Base-by-base conservation (phyloP, 306 rosid genomes). In the Mimosa bimucronata region DNA sequence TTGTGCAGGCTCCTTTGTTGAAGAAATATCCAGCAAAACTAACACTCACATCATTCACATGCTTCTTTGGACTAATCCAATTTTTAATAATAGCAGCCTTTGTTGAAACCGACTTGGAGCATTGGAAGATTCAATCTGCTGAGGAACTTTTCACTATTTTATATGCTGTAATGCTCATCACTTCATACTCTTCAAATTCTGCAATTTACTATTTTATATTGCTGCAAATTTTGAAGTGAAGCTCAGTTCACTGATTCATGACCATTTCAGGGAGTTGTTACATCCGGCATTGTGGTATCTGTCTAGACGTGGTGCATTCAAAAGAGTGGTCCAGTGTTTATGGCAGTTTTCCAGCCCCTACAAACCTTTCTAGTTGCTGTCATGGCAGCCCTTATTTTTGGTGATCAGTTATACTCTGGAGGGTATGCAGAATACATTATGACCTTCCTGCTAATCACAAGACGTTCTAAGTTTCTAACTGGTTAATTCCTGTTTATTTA, bases 271-370 rank as follows among this genome's bases (percentile, higher is more conserved):
- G 90, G 88, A 72, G 60, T 89, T 80, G 85, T 89, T 71, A 83
- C 91, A 28, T 89, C 91, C 0, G 93, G 85, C 19, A 40, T 87
- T 65, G 90, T 85, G 23, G 79, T 89, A 13, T 84, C 89, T 61
- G 88, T 89, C 69, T 89, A 86, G 86, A 91, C 91, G 74, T 91
- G 93, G 93, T 91, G 93, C 58, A 87, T 91, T 66, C 89, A 89
- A 78, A 91, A 88, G 70, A 89, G 90, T 73, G 93, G 82, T 42
- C 88, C 88, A 10, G 88, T 85, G 15, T 85, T 81, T 78, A 86
- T 88, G 52, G 88, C 88, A 15, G 87, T 88, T 38, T 88, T 85
- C 82, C 84, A 88, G 70, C 91, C 91, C 25, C 14, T 88, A 79
- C 87, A 85, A 76, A 88, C 91, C 6, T 73, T 88, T 71, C 42